phyloP scores from a whole-genome alignment of 2,329 filamentous ascomycete genomes.

The Chaetomiaceae sp. region DNA sequence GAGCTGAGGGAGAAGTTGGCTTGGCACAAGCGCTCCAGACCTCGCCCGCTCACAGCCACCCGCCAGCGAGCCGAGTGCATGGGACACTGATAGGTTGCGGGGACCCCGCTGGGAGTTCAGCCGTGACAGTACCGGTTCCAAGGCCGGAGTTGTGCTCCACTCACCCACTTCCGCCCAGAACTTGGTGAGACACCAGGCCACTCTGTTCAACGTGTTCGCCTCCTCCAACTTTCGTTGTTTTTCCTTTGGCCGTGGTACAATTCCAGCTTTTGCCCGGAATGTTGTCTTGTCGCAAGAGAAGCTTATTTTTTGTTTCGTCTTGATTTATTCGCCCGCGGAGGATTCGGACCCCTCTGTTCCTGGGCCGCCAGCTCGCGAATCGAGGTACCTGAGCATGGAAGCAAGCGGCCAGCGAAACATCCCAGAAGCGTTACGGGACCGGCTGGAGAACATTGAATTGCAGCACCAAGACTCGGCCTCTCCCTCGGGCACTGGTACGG shows the following conservation, averaged over 20 bases:
- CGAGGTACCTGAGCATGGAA: constrained; percentile 25
- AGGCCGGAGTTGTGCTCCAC: too few species aligned
- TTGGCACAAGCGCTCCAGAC: too few species aligned
- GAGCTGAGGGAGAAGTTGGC: too few species aligned
- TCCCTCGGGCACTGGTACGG: background rate
- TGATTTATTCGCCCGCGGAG: background rate
- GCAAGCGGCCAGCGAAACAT: constrained; percentile 13
- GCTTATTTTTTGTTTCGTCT: background rate
- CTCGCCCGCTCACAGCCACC: too few species aligned
- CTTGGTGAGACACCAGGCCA: background rate
- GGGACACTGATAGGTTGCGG: too few species aligned
- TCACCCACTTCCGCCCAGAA: background rate
- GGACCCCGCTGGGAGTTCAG: too few species aligned
- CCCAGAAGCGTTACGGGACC: constrained; percentile 25
- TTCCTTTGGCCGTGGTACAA: background rate
- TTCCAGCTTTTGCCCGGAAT: background rate
- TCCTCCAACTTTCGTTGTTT: background rate
- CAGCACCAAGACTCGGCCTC: constrained; percentile 11
- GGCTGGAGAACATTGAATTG: constrained; percentile 28
- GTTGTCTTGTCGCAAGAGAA: background rate
- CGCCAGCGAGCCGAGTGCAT: too few species aligned
- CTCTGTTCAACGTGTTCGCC: background rate
- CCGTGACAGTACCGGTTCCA: too few species aligned
- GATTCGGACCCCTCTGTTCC: background rate
- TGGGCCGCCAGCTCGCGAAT: constrained; percentile 2